Conservation (phyloP, 2,329 filamentous ascomycete species). For the Purpureocillium lavendulum region DNA sequence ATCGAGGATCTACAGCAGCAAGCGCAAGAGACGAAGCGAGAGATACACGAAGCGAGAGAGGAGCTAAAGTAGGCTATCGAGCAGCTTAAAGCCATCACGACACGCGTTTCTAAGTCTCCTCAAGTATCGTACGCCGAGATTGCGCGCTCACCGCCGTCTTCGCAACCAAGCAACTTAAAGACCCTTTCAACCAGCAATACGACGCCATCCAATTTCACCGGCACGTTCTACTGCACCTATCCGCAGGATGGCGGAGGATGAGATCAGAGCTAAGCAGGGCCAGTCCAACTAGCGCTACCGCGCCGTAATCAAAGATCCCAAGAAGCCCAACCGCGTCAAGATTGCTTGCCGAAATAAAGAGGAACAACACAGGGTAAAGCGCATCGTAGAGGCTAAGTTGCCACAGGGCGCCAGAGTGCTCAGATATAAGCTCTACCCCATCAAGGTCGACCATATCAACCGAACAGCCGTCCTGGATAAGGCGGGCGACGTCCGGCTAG, state of each 20-base stretch:
- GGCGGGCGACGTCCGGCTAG: slow-evolving; percentile 6
- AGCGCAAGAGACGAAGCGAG: background rate
- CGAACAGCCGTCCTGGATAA: too few species aligned
- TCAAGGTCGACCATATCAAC: slow-evolving; percentile 15
- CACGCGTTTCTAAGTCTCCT: background rate
- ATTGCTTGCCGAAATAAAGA: background rate
- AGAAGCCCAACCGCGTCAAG: background rate
- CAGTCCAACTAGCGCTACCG: too few species aligned
- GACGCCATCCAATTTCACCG: too few species aligned
- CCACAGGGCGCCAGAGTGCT: background rate
- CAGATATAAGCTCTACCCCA: slow-evolving; percentile 10
- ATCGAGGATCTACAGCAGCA: background rate
- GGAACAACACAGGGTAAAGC: background rate
- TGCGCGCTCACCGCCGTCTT: too few species aligned
- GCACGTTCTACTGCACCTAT: too few species aligned
- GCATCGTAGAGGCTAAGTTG: background rate
- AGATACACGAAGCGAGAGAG: background rate
- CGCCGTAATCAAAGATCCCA: background rate
- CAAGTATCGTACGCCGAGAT: too few species aligned
- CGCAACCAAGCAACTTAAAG: too few species aligned
- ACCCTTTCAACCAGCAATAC: too few species aligned
- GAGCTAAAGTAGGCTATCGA: background rate
- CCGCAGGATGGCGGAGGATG: background rate
- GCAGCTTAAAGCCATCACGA: background rate
- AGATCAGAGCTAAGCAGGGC: background rate